Conservation (phyloP, 305 asterid genomes). For the Fraxinus velutina region DNA sequence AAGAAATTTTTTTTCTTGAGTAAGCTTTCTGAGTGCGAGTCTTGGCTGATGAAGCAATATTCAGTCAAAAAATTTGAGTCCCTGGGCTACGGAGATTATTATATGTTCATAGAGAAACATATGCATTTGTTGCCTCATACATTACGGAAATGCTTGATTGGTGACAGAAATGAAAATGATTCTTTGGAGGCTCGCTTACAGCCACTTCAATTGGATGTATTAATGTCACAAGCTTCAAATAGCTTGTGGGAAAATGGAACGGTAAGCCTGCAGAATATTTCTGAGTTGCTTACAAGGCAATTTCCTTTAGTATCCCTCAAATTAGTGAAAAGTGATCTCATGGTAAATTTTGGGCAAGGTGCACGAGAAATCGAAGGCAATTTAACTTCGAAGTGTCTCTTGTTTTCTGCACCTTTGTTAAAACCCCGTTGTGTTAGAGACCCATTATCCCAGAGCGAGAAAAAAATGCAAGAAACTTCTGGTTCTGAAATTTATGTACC, state of each 20-base stretch:
- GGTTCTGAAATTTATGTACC: constrained; percentile 27
- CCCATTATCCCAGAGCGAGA: constrained; percentile 34
- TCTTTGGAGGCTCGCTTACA: constrained; percentile 64
- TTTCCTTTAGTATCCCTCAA: constrained; percentile 75
- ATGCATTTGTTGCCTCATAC: constrained; percentile 47
- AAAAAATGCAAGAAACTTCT: constrained; percentile 28
- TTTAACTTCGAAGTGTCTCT: constrained; percentile 39
- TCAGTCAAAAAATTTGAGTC: constrained; percentile 53
- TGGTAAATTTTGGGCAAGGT: constrained; percentile 30
- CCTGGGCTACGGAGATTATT: constrained; percentile 76
- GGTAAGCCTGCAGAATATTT: constrained; percentile 40
- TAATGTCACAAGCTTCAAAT: constrained; percentile 68
- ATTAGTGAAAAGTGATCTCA: constrained; percentile 37
- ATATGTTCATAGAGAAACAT: constrained; percentile 65
- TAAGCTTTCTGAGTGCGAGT: constrained; percentile 66
- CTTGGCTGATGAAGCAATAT: constrained; percentile 61
- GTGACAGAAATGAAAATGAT: constrained; percentile 38
- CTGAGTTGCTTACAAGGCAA: constrained; percentile 65
- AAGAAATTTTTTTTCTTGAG: constrained; percentile 45
- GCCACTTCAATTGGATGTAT: constrained; percentile 62
- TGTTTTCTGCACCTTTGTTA: constrained; percentile 74
- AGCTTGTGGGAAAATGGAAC: constrained; percentile 44
- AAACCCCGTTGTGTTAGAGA: constrained; percentile 30
- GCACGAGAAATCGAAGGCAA: constrained; percentile 37
- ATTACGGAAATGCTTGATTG: constrained; percentile 47